These are phyloP conservation scores for Pythium aphanidermatum DNA, from an alignment of 352 stramenopile species.

Conservation along the genomic window DNA sequence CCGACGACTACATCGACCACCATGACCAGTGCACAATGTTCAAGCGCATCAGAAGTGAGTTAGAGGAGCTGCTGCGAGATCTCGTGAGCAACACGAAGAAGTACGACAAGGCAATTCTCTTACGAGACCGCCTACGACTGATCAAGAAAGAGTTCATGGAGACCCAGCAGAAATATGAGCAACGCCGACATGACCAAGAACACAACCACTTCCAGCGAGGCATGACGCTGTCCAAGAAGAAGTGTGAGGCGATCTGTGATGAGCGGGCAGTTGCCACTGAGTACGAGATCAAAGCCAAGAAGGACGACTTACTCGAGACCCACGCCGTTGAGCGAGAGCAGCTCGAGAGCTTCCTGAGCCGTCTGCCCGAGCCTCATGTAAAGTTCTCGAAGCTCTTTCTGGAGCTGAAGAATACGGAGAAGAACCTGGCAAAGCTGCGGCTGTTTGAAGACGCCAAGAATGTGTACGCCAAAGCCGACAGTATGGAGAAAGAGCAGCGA, in stretches of 20 bases:
- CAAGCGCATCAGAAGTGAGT: slow-evolving; percentile 43
- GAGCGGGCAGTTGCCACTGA: slow-evolving; percentile 24
- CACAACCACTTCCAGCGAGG: slow-evolving; percentile 41
- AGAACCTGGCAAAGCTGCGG: slow-evolving; percentile 45
- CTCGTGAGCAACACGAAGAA: slow-evolving; percentile 53
- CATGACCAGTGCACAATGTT: slow-evolving; percentile 75
- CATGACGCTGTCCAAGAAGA: slow-evolving; percentile 30
- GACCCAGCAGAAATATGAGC: slow-evolving; percentile 60
- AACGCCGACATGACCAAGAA: slow-evolving; percentile 40
- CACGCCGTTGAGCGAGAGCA: slow-evolving; percentile 54
- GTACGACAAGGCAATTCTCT: slow-evolving; percentile 61
- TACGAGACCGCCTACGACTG: slow-evolving; percentile 49
- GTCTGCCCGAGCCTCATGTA: slow-evolving; percentile 46
- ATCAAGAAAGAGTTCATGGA: slow-evolving; percentile 68
- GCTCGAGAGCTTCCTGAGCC: slow-evolving; percentile 52
- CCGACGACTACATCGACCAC: slow-evolving; percentile 58
- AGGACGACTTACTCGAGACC: slow-evolving; percentile 48
- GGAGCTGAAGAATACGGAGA: slow-evolving; percentile 68
- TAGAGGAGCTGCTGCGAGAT: slow-evolving; percentile 50
- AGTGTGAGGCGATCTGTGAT: slow-evolving; percentile 30
- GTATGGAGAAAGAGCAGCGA: slow-evolving; percentile 57
- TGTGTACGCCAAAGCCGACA: slow-evolving; percentile 46
- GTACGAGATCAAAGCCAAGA: slow-evolving; percentile 37
- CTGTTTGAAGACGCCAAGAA: slow-evolving; percentile 76
- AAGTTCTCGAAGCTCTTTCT: slow-evolving; percentile 72